Evolutionary conservation across 2,329 filamentous ascomycete genomes (phyloP).

Genomic region (Massarina eburnea): DNA sequence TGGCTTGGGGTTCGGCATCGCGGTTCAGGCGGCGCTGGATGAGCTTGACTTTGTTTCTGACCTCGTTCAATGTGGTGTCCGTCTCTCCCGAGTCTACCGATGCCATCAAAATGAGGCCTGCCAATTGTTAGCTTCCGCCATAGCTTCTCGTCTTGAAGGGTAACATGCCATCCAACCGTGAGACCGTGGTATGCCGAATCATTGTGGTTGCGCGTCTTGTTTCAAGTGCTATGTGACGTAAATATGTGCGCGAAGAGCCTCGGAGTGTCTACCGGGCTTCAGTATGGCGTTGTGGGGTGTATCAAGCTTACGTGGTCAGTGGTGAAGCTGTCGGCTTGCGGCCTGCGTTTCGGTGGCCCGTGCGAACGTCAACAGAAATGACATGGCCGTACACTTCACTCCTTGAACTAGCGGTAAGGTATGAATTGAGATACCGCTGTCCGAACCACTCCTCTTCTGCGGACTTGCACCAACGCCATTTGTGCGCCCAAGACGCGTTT

Average conservation of each 20-base stretch:
- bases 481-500: not conserved
- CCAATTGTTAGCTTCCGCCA: slow-evolving; percentile 18
- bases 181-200: slow-evolving; percentile 71
- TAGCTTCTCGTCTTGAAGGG: slow-evolving; percentile 6
- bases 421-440: no score
- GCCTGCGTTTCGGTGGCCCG: not conserved
- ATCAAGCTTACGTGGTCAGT: not conserved
- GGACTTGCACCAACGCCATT: not conserved
- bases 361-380: not conserved
- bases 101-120: slow-evolving; percentile 91
- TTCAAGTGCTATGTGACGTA: not conserved
- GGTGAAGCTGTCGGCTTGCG: not conserved
- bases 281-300: not conserved
- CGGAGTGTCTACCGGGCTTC: not conserved
- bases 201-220: not conserved
- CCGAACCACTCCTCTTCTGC: no score
- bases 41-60: slow-evolving; percentile 88
- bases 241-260: not conserved
- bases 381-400: not conserved
- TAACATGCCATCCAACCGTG: slow-evolving; percentile 77
- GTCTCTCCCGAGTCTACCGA: slow-evolving; percentile 90
- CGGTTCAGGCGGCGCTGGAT: slow-evolving; percentile 85
- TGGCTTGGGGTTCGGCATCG: slow-evolving; percentile 87
- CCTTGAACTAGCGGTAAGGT: not conserved
- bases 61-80: slow-evolving; percentile 76